Base-by-base conservation (phyloP, 192 early-diverging fungal species). In the Kickxella alabastrina region DNA sequence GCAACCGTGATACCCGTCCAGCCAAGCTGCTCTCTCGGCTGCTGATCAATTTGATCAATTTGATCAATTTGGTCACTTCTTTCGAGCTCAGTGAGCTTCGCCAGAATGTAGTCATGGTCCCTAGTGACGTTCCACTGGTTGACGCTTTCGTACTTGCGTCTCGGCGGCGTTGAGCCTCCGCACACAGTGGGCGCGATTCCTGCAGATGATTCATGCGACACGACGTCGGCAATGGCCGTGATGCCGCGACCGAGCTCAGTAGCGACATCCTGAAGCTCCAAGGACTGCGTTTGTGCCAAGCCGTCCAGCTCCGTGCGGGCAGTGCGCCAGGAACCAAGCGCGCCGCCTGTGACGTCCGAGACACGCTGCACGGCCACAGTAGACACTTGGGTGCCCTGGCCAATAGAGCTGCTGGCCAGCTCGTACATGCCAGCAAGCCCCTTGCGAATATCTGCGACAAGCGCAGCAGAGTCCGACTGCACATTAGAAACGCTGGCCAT, bases 111-210 rank as follows among this genome's bases (percentile, higher is more conserved):
- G 10, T 37, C 48, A 28, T 65, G 62, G 0, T 45, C 17, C 0
- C 46, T 52, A 3, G 69, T 73, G 22, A 59, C 28, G 22, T 57
- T 65, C 69, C 69, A 73, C 17, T 10, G 25, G 7, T 42, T 50
- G 8, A 35, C 29, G 27, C 27, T 22, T 14, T 23, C 4, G 46
- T 53, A 45, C 49, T 0, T 9, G 15, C 43, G 52, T 26, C 27
- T 26, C 19, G 22, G 22, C 18, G 68, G 59, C 31, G 68, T 59
- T 13, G 26, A 15, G 3, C 49, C 62, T 0, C 18, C 22, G 1
- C 47, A 0, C 2, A 19, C 47, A 2, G 53, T 44, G 6, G 62
- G 23, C 24, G 10, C 26, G 12, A 64, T 37, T 12, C 49, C 49
- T 12, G 49, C 4, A 0, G 25, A 19, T 0, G 54, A 19, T 22